Percentiles rank a stretch among this genome's conserved stretches.
phyloP scores from a whole-genome alignment of 345 rosid species.

The Bruguiera sexangula region DNA sequence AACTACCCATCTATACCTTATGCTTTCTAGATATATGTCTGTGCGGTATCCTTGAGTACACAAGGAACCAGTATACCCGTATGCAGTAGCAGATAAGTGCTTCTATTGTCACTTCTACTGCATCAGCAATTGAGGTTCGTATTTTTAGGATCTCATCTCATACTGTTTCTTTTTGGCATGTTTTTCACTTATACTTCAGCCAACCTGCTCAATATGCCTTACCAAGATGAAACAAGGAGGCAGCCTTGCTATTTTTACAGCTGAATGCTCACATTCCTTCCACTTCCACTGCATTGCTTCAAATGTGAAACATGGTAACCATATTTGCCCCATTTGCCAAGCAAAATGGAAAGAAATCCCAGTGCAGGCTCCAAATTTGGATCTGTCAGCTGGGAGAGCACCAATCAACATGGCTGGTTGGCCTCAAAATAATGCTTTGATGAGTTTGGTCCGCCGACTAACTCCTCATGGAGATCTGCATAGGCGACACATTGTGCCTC shows the following conservation, averaged over 20 bases:
- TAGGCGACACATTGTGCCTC: conserved; percentile 53
- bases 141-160: not conserved
- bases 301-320: conserved; percentile 79
- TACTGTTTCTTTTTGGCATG: not conserved
- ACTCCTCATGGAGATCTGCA: conserved; percentile 49
- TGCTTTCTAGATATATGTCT: not conserved
- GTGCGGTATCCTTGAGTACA: not conserved
- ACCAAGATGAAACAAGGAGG: conserved; percentile 80
- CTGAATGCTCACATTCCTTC: conserved; percentile 93
- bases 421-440: conserved; percentile 54
- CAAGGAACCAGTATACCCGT: no score
- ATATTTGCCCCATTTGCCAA: conserved; percentile 84
- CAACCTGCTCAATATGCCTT: conserved; percentile 85
- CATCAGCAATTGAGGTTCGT: no score
- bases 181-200: conserved; percentile 34
- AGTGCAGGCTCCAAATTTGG: conserved; percentile 59
- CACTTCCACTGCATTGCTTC: conserved; percentile 95
- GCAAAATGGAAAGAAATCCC: conserved; percentile 93
- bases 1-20: no score
- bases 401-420: conserved; percentile 39
- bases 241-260: conserved; percentile 89
- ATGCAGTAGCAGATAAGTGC: no score
- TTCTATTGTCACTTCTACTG: not conserved
- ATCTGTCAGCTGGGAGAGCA: conserved; percentile 39
- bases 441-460: conserved; percentile 47